phyloP scores from a whole-genome alignment of 768 basidiomycete species.

The Cubamyces lactineus region DNA sequence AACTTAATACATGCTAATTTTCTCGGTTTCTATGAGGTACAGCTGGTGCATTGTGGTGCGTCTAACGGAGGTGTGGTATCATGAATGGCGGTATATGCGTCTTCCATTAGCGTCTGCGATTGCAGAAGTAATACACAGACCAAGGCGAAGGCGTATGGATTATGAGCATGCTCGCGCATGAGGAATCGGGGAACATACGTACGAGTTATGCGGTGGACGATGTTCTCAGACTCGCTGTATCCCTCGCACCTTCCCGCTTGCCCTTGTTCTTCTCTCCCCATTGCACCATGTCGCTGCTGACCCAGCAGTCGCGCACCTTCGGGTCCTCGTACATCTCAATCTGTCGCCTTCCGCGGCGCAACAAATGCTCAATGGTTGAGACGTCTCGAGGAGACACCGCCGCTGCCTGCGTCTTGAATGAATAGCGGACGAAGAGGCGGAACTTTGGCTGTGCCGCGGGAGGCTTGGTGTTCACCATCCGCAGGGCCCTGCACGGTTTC shows the following conservation, averaged over 20 bases:
- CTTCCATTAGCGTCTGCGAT: too few relatives aligned
- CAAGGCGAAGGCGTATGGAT: too few relatives aligned
- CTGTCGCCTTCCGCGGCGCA: constrained; percentile 70
- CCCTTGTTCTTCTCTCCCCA: constrained; percentile 53
- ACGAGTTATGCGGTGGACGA: neutral
- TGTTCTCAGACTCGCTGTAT: neutral
- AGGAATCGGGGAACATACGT: too few relatives aligned
- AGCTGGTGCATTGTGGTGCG: too few relatives aligned
- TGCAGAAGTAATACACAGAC: too few relatives aligned
- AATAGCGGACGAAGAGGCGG: constrained; percentile 65
- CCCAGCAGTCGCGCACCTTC: constrained; percentile 73
- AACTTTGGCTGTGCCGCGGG: constrained; percentile 62
- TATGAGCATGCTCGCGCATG: too few relatives aligned
- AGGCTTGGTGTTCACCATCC: constrained; percentile 75
- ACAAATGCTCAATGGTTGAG: constrained; percentile 70
- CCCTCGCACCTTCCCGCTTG: neutral
- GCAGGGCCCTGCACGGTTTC: constrained; percentile 62
- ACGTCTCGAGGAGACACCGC: constrained; percentile 68
- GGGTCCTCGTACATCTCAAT: constrained; percentile 69
- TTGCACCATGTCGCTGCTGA: constrained; percentile 68
- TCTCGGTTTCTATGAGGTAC: neutral
- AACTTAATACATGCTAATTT: neutral
- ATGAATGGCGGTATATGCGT: too few relatives aligned
- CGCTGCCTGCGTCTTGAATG: constrained; percentile 66
- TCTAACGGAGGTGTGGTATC: too few relatives aligned